Percentiles rank a stretch among this genome's conserved stretches.
Conservation (phyloP, 106 monocot genomes). For the Gastrodia elata region DNA sequence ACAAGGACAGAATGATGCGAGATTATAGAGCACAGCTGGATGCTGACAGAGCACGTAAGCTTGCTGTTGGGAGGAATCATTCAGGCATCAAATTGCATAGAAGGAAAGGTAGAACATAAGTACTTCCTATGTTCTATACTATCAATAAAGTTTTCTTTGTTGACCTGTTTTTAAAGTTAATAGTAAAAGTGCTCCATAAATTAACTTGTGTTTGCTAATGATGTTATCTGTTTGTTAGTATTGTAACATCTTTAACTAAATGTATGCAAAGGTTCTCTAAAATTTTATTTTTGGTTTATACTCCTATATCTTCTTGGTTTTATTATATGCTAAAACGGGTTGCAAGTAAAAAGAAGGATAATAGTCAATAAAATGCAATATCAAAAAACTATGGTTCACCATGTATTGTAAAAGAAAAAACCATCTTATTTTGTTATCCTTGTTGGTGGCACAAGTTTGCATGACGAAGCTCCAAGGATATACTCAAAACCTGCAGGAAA, state of each 20-base stretch:
- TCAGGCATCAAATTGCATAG: slow-evolving; percentile 47
- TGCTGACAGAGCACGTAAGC: slow-evolving; percentile 83
- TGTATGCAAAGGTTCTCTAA: neutral
- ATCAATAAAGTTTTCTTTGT: neutral
- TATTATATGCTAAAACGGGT: neutral
- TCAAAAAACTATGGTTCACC: neutral
- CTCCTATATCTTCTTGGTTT: neutral
- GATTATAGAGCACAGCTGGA: slow-evolving; percentile 97
- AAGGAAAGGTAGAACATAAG: slow-evolving; percentile 52
- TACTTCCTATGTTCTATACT: neutral
- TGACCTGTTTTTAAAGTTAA: neutral
- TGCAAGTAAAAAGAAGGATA: neutral
- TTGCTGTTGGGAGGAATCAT: slow-evolving; percentile 79
- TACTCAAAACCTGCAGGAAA: neutral
- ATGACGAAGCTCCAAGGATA: neutral
- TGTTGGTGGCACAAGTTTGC: neutral
- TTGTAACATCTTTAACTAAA: neutral
- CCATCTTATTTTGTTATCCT: neutral
- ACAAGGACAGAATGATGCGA: slow-evolving; percentile 97
- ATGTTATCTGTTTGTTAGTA: neutral
- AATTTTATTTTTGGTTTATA: neutral
- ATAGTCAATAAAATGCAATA: neutral
- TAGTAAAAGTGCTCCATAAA: neutral
- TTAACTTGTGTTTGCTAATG: neutral
- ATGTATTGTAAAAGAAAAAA: neutral